Percentiles rank a stretch among this genome's conserved stretches.
These are phyloP conservation scores for Russula vinacea DNA, from an alignment of 768 basidiomycete species.

Conservation along the genomic window DNA sequence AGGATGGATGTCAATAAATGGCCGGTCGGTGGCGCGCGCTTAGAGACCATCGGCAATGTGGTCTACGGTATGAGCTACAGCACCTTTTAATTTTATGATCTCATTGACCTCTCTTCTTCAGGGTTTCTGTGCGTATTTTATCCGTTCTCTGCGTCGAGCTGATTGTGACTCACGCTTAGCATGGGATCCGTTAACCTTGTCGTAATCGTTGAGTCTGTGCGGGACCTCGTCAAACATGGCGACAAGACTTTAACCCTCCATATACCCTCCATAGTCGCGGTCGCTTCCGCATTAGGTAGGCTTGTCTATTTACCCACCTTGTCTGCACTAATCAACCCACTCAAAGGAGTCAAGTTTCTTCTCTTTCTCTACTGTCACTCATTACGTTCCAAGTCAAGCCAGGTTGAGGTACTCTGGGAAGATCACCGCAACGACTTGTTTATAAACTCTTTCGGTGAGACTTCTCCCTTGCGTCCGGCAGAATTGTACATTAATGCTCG, in stretches of 20 bases:
- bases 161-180: constrained; percentile 39
- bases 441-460: constrained; percentile 71
- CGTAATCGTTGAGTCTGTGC: constrained; percentile 82
- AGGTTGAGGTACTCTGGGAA: constrained; percentile 94
- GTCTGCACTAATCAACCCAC: constrained; percentile 12
- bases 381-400: constrained; percentile 76
- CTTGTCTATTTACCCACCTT: constrained; percentile 18
- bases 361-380: constrained; percentile 87
- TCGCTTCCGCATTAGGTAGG: constrained; percentile 76
- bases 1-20: constrained; percentile 78
- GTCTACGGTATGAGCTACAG: constrained; percentile 60
- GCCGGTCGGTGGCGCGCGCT: constrained; percentile 87
- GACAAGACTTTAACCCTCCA: constrained; percentile 65
- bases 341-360: constrained; percentile 73
- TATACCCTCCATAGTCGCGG: constrained; percentile 78
- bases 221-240: constrained; percentile 59
- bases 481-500: constrained; percentile 5
- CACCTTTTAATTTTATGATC: constrained; percentile 10
- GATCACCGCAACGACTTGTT: constrained; percentile 94
- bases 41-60: constrained; percentile 88
- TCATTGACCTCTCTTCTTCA: constrained; percentile 30
- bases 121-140: constrained; percentile 46
- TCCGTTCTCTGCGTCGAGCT: background rate
- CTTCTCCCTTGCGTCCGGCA: background rate
- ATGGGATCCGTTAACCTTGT: constrained; percentile 93